Percentiles rank a stretch among this genome's conserved stretches.
Evolutionary conservation across 306 rosid species (phyloP).

Genomic region (Ziziphus jujuba): DNA sequence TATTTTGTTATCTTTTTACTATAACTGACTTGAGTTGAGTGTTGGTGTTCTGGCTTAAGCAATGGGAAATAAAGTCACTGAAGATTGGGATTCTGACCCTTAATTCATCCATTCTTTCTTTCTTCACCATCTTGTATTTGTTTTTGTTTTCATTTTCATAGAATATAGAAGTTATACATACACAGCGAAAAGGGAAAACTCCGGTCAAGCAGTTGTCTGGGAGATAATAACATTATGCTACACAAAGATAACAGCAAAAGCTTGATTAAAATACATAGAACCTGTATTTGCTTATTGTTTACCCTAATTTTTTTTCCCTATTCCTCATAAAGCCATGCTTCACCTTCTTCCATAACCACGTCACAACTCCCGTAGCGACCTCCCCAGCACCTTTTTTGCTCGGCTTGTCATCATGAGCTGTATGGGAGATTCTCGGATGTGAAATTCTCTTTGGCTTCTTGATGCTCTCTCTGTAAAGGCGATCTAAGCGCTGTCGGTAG

Average conservation of each 20-base stretch:
- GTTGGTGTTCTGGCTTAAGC: no score
- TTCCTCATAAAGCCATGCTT: conserved; percentile 46
- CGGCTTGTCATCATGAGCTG: conserved; percentile 16
- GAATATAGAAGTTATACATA: no score
- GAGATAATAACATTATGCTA: not conserved
- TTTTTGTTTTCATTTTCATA: no score
- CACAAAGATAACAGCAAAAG: not conserved
- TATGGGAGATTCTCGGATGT: not conserved
- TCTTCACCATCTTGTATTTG: no score
- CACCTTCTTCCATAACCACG: conserved; percentile 61
- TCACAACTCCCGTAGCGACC: conserved; percentile 30
- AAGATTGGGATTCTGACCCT: not conserved
- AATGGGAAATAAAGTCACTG: no score
- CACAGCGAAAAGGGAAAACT: no score
- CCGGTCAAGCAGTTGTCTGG: not conserved
- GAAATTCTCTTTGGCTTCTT: conserved; percentile 34
- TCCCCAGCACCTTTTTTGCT: conserved; percentile 21
- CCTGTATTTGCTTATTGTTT: not conserved
- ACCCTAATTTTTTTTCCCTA: conserved; percentile 21
- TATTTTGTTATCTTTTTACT: not conserved
- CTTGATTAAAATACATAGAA: not conserved
- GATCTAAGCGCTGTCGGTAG: conserved; percentile 32
- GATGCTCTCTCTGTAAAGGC: conserved; percentile 26
- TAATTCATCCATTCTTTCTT: no score
- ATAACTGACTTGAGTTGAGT: no score